Conservation (phyloP, 2,329 filamentous ascomycete species). For the Biscogniauxia marginata region DNA sequence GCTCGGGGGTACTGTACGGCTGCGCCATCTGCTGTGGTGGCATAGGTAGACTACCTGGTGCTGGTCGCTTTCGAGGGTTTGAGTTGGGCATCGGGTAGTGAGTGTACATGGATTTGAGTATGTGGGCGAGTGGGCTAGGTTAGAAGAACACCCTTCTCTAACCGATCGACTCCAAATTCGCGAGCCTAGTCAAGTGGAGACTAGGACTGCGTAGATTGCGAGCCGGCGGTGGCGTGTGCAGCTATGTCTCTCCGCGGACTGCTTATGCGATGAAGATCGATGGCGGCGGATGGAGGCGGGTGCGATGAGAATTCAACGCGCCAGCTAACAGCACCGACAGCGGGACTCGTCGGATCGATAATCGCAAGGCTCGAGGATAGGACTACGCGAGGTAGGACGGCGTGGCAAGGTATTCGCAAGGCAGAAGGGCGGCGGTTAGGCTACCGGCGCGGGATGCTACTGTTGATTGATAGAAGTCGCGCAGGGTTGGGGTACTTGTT, state of each 20-base stretch:
- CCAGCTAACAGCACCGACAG: not conserved
- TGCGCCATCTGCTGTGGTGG: slow-evolving; percentile 42
- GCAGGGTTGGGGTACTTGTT: no score
- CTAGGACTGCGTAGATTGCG: not conserved
- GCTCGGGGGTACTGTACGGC: slow-evolving; percentile 42
- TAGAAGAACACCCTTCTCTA: slow-evolving; percentile 7
- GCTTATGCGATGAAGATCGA: not conserved
- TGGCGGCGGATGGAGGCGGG: not conserved
- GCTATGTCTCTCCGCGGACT: not conserved
- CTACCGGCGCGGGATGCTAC: slow-evolving; percentile 10
- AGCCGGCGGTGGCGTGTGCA: not conserved
- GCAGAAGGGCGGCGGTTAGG: slow-evolving; percentile 22
- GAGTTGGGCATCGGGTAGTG: slow-evolving; percentile 32
- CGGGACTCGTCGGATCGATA: not conserved
- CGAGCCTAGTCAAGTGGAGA: not conserved
- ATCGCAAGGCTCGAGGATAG: slow-evolving; percentile 2
- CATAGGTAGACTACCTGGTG: slow-evolving; percentile 32
- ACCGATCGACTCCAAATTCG: slow-evolving; percentile 1
- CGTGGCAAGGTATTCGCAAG: slow-evolving; percentile 19
- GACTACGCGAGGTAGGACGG: slow-evolving; percentile 8
- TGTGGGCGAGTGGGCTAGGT: not conserved
- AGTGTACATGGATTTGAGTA: slow-evolving; percentile 27
- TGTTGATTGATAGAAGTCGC: slow-evolving; percentile 8
- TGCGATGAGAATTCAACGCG: not conserved
- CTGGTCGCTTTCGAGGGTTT: slow-evolving; percentile 35